Evolutionary conservation across 345 rosid species (phyloP), one percentile per base, ranked within the genome.

Genomic region (Litchi chinensis): DNA sequence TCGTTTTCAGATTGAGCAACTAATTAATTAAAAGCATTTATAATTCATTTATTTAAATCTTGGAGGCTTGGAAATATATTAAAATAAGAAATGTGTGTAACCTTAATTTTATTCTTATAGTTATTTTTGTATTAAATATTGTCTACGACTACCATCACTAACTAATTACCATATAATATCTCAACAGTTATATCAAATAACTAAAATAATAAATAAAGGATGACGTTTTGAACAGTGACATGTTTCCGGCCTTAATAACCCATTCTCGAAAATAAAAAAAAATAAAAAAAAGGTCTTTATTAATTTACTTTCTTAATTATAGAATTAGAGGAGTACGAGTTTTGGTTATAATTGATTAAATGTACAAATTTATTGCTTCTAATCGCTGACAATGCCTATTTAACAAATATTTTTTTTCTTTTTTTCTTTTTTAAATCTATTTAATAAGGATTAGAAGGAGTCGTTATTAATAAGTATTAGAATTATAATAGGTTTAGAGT

Each of bases 101-200:
- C 37, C 37, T 1, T 3, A 43, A 62, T 41, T 62, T 62, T 8
- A 43, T 43, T 22, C 16, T 74, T 74, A 22, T 56, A 32, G 37
- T 32, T 32, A 32, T 32, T 32, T 28, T 32, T 32, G 54, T 60
- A 62, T 80, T 75, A 62, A 59, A 71, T 50, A 40, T 62, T 62
- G 79, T 54, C 32, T 41, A 32, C 62, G 76, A 26, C 43, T 41
- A 32, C 50, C 79, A 75, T 75, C 67, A 75, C 56, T 62, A 43
- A 12, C 16, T 62, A 26, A 67, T 80, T 50, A 79, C 40, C 7
- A 57, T 73, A 54, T 72, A 76, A 37, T 72, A 59, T 72, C 64
- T 50, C 10, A 72, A 18, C 16, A 32, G 37, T 32, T 32, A 3
- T 32, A 32, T 32, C 37, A 32, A 32, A 32, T 1, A 21, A 11